Percentiles rank a stretch among this genome's conserved stretches.
Conservation (phyloP, 768 basidiomycete genomes). For the Melanogaster broomeanus region DNA sequence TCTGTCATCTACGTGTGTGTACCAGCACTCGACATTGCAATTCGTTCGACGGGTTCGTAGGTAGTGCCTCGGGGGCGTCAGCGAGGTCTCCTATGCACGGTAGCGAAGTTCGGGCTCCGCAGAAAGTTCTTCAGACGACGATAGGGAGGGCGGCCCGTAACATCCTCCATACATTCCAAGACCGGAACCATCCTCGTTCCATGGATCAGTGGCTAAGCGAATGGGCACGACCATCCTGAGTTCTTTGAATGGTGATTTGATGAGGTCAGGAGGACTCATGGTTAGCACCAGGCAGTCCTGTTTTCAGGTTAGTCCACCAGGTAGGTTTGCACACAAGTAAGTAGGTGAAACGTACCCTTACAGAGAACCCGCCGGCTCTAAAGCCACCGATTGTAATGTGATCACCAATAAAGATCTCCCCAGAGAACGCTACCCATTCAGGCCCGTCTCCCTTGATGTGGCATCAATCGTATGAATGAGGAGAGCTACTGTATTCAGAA, state of each 20-base stretch:
- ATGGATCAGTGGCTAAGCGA: constrained; percentile 63
- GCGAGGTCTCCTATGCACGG: not conserved
- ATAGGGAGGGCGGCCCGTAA: constrained; percentile 12
- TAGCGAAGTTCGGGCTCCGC: constrained; percentile 11
- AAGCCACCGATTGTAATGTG: constrained; percentile 61
- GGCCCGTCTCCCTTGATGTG: constrained; percentile 56
- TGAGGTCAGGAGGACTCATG: constrained; percentile 56
- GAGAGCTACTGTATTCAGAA: constrained; percentile 3
- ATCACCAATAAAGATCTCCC: constrained; percentile 56
- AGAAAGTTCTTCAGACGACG: constrained; percentile 27
- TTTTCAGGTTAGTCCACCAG: not conserved
- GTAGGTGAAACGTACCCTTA: constrained; percentile 47
- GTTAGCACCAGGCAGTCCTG: constrained; percentile 71
- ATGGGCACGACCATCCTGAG: constrained; percentile 65
- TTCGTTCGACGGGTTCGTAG: not conserved
- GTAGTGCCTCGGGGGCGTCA: not conserved
- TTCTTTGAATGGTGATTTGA: constrained; percentile 56
- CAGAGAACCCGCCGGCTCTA: constrained; percentile 60
- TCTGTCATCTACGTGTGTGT: not conserved
- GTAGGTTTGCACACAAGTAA: not conserved
- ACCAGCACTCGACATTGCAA: not conserved
- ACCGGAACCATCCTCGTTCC: constrained; percentile 40
- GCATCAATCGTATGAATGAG: constrained; percentile 1
- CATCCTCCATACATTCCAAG: not conserved
- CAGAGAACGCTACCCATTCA: constrained; percentile 62